Percentiles rank a stretch among this genome's conserved stretches.
phyloP scores from a whole-genome alignment of 78 protist species.

The Emiliania huxleyi region DNA sequence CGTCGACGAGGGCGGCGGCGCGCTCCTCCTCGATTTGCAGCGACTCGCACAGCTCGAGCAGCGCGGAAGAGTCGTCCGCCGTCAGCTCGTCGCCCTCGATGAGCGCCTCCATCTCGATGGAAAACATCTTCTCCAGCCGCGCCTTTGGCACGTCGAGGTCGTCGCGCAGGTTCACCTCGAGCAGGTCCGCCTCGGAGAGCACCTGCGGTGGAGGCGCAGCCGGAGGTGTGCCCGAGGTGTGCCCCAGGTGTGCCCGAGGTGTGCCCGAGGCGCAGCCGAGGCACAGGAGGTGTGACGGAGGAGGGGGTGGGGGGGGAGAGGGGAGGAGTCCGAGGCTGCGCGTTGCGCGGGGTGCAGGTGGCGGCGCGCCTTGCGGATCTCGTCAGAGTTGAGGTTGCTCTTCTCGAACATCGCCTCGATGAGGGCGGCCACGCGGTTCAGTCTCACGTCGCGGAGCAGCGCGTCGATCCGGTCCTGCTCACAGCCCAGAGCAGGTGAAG shows the following conservation, averaged over 20 bases:
- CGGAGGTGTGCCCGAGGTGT: no score
- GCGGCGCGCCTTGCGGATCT: neutral
- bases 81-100: neutral
- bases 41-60: neutral
- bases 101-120: neutral
- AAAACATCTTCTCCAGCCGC: neutral
- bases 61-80: neutral
- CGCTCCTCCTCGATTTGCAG: neutral
- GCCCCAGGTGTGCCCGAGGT: no score
- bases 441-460: neutral
- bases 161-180: neutral
- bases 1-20: neutral
- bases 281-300: no score
- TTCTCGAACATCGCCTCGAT: neutral
- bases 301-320: no score
- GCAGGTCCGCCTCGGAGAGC: neutral
- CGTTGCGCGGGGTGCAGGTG: no score
- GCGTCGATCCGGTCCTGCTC: neutral
- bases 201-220: no score
- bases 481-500: no score
- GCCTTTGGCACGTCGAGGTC: neutral
- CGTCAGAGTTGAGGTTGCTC: neutral
- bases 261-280: no score
- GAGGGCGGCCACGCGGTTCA: neutral
- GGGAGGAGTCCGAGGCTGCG: no score